Evolutionary conservation across 805 yeast genomes (phyloP).

Genomic region (Wickerhamiella azymoides): DNA sequence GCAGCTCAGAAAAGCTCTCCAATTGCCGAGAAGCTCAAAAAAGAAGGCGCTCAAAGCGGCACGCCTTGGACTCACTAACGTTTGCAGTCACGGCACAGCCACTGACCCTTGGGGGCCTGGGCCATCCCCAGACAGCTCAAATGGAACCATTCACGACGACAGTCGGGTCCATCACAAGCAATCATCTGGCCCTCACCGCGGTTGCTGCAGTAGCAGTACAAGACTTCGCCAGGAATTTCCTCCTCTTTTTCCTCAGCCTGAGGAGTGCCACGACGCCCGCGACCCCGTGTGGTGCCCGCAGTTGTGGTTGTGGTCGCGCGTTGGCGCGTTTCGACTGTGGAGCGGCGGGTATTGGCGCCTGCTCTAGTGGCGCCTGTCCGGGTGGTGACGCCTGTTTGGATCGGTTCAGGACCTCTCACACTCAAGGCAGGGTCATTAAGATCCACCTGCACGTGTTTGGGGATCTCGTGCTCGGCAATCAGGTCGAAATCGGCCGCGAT

Average conservation of each 20-base stretch:
- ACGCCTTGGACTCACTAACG: background rate
- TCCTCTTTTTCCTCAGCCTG: conserved; percentile 2
- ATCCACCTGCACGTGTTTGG: conserved; percentile 47
- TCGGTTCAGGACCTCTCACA: conserved; percentile 35
- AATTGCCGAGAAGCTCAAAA: background rate
- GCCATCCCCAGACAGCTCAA: conserved; percentile 81
- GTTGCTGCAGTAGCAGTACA: conserved; percentile 92
- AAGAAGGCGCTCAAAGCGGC: no score
- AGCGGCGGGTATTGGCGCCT: background rate
- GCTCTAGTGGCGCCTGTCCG: background rate
- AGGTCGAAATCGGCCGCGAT: conserved; percentile 70
- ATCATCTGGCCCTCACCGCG: conserved; percentile 98
- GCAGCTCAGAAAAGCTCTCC: background rate
- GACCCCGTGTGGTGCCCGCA: background rate
- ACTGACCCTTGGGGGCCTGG: conserved; percentile 73
- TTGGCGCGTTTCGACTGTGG: no score
- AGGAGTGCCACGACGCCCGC: background rate
- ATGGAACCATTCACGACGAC: conserved; percentile 93
- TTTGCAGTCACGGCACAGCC: conserved; percentile 62
- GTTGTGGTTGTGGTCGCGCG: background rate
- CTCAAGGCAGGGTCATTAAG: conserved; percentile 83
- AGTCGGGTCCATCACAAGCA: conserved; percentile 90
- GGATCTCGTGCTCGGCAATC: conserved; percentile 65
- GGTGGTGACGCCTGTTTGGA: background rate
- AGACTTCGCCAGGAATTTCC: conserved; percentile 45